Evolutionary conservation across 768 basidiomycete species (phyloP), one percentile per base, ranked within the genome.

Genomic region (Multifurca ochricompacta): DNA sequence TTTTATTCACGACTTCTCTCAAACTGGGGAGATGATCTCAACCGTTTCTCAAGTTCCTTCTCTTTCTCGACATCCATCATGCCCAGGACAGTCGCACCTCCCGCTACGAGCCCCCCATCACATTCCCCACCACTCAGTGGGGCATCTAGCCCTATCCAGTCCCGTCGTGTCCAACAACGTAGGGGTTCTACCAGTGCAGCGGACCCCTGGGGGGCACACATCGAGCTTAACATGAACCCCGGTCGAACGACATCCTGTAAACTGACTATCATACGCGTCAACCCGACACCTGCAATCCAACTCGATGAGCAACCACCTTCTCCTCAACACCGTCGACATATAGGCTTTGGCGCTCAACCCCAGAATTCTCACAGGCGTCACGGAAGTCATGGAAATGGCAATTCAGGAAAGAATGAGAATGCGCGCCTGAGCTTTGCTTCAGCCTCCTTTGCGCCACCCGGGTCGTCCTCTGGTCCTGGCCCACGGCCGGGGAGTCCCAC

Each of bases 241-340:
- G 70, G 71, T 52, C 73, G 82, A 56, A 73, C 78, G 2, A 76
- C 81, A 0, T 81, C 79, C 23, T 82, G 78, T 67, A 80, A 72
- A 3, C 73, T 90, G 36, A 88, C 86, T 47, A 90, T 91, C 69
- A 83, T 89, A 23, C 83, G 84, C 51, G 81, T 88, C 48, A 54
- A 46, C 36, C 68, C 66, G 64, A 58, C 63, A 56, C 28, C 66
- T 62, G 34, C 65, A 63, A 19, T 62, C 67, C 44, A 64, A 66
- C 58, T 64, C 71, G 50, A 63, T 43, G 67, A 72, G 54, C 71
- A 69, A 19, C 72, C 73, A 11, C 73, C 71, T 23, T 64, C 56
- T 39, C 66, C 53, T 49, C 69, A 63, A 49, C 66, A 45, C 19
- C 62, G 27, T 66, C 59, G 45, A 40, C 66, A 52, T 62, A 56